Conservation (phyloP, 179 eudicot genomes). For the Amaranthus tricolor region DNA sequence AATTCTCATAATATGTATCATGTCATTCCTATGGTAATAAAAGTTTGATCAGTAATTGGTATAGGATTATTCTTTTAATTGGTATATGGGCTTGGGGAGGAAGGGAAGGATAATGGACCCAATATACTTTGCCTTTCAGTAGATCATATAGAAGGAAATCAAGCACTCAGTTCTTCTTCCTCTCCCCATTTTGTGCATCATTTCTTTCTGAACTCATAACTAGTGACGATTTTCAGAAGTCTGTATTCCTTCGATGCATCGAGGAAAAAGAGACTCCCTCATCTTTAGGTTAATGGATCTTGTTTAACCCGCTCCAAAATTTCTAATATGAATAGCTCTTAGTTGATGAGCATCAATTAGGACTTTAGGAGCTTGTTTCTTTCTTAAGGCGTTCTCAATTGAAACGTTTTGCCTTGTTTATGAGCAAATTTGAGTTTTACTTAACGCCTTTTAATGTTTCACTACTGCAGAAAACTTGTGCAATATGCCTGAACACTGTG, state of each 20-base stretch:
- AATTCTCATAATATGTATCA: too few relatives aligned
- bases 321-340: background rate
- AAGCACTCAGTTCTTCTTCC: too few relatives aligned
- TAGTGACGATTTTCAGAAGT: background rate
- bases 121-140: too few relatives aligned
- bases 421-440: background rate
- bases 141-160: too few relatives aligned
- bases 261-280: background rate
- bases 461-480: constrained; percentile 58
- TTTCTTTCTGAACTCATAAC: too few relatives aligned
- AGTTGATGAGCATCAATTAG: background rate
- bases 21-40: too few relatives aligned
- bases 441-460: constrained; percentile 6
- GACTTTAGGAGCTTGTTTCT: background rate
- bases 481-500: constrained; percentile 68
- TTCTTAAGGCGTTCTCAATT: background rate
- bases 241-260: background rate
- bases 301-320: background rate
- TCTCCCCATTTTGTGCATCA: too few relatives aligned
- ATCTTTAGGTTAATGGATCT: background rate
- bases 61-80: background rate
- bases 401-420: background rate
- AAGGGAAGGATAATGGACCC: too few relatives aligned
- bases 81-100: background rate
- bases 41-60: too few relatives aligned